Percentiles rank a stretch among this genome's conserved stretches.
These are phyloP conservation scores for Alternaria alternata DNA, from an alignment of 2,329 filamentous ascomycete genomes.

Conservation along the genomic window DNA sequence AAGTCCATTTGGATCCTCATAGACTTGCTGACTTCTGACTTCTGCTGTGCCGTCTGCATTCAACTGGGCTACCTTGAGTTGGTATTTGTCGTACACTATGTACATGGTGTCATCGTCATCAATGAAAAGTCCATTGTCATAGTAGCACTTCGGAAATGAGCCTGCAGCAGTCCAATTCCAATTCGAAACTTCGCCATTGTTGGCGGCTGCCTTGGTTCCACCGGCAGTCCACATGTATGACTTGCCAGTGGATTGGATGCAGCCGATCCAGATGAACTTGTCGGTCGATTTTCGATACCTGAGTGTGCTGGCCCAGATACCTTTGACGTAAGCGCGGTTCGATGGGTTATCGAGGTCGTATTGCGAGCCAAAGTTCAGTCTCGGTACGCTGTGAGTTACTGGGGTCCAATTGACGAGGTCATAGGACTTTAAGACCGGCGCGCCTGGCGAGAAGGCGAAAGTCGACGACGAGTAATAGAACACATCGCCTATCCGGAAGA, in stretches of 20 bases:
- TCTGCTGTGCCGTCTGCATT: conserved; percentile 58
- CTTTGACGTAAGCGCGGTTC: conserved; percentile 59
- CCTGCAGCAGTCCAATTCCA: conserved; percentile 54
- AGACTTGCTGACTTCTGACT: conserved; percentile 57
- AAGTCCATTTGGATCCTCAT: conserved; percentile 47
- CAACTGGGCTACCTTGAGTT: conserved; percentile 62
- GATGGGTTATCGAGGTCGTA: conserved; percentile 58
- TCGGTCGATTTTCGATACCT: conserved; percentile 60
- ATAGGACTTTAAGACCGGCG: conserved; percentile 63
- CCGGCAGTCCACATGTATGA: conserved; percentile 64
- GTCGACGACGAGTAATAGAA: conserved; percentile 66
- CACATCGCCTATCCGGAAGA: conserved; percentile 60
- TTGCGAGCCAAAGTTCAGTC: conserved; percentile 49
- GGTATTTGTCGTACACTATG: conserved; percentile 61
- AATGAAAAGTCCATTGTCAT: conserved; percentile 66
- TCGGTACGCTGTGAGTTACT: conserved; percentile 51
- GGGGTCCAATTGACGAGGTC: conserved; percentile 63
- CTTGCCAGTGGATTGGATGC: conserved; percentile 56
- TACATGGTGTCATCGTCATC: conserved; percentile 69
- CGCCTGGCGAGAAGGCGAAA: conserved; percentile 65
- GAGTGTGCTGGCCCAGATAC: conserved; percentile 65
- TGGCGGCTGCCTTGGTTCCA: conserved; percentile 49
- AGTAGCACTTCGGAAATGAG: conserved; percentile 60
- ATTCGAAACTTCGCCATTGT: conserved; percentile 40
- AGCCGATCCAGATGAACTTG: conserved; percentile 67